These are phyloP conservation scores for Erodium texanum DNA, from an alignment of 441 rosid species.

Conservation along the genomic window DNA sequence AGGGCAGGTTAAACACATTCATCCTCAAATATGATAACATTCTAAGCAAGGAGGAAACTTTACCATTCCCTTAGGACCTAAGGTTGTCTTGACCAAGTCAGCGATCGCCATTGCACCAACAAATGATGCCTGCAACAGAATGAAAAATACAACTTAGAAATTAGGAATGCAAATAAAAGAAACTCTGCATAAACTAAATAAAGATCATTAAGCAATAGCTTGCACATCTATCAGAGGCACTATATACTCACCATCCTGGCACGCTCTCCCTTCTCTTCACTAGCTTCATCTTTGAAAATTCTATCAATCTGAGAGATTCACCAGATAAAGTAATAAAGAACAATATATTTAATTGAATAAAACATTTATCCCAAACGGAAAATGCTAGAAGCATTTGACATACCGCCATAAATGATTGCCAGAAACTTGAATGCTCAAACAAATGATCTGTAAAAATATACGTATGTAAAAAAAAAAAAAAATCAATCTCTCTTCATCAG, in stretches of 20 bases:
- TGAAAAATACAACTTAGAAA: not conserved
- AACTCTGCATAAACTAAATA: not conserved
- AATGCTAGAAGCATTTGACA: not conserved
- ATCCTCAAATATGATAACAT: not conserved
- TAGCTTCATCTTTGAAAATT: conserved; percentile 26
- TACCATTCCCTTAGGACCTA: conserved; percentile 30
- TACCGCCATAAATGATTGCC: not conserved
- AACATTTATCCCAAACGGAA: not conserved
- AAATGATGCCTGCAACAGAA: conserved; percentile 21
- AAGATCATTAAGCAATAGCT: not conserved
- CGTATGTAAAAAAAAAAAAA: not conserved
- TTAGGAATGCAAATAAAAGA: not conserved
- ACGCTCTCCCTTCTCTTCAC: conserved; percentile 27
- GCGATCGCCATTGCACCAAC: conserved; percentile 26
- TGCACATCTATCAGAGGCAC: not conserved
- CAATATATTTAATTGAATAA: not conserved
- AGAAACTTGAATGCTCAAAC: not conserved
- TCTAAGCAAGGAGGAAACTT: not conserved
- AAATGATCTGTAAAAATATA: not conserved
- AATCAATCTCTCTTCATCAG: not conserved
- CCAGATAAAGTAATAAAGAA: not conserved
- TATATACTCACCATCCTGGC: conserved; percentile 22
- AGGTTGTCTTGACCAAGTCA: conserved; percentile 24
- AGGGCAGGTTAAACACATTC: conserved; percentile 3
- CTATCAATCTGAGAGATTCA: conserved; percentile 13